A percentile compares a stretch with the other conserved stretches of the same genome.
Conservation (phyloP, 2,329 filamentous ascomycete genomes). For the Talaromyces albobiverticillius region DNA sequence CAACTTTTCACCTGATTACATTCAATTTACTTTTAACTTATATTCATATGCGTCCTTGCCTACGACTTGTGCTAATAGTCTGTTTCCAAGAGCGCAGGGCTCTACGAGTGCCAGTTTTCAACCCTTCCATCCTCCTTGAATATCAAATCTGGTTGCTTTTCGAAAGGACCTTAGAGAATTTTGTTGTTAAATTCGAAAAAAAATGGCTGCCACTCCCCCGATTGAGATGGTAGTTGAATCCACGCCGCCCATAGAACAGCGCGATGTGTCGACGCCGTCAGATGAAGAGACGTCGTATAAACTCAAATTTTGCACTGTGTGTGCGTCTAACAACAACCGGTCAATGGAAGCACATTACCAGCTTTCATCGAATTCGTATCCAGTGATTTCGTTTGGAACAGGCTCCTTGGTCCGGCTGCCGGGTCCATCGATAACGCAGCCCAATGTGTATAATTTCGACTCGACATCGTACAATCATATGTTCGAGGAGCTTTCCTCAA, state of each 20-base stretch:
- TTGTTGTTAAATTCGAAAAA: no score
- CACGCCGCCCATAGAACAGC: conserved; percentile 16
- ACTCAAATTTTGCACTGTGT: conserved; percentile 97
- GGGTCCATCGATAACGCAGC: conserved; percentile 84
- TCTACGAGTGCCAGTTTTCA: conserved; percentile 32
- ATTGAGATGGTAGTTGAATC: conserved; percentile 45
- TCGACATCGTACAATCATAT: conserved; percentile 92
- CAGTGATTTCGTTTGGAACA: conserved; percentile 97
- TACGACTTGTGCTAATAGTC: conserved; percentile 1
- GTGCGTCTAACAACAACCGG: conserved; percentile 96
- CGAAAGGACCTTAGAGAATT: no score
- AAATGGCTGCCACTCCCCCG: conserved; percentile 52
- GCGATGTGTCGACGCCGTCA: conserved; percentile 15
- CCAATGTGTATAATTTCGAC: conserved; percentile 98
- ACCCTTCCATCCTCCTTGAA: conserved; percentile 34
- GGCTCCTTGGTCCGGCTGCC: conserved; percentile 91
- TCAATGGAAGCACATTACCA: conserved; percentile 99
- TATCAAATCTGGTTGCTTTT: conserved; percentile 16
- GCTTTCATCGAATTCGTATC: conserved; percentile 79
- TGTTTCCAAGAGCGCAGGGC: conserved; percentile 22
- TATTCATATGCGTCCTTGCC: conserved; percentile 18
- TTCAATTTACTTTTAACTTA: not conserved
- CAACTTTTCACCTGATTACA: conserved; percentile 13
- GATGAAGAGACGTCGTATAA: conserved; percentile 60
- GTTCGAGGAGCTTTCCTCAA: conserved; percentile 82